Evolutionary conservation across 169 alveolate genomes (phyloP), one percentile per base, ranked within the genome.

Genomic region (Eimeria sp.): DNA sequence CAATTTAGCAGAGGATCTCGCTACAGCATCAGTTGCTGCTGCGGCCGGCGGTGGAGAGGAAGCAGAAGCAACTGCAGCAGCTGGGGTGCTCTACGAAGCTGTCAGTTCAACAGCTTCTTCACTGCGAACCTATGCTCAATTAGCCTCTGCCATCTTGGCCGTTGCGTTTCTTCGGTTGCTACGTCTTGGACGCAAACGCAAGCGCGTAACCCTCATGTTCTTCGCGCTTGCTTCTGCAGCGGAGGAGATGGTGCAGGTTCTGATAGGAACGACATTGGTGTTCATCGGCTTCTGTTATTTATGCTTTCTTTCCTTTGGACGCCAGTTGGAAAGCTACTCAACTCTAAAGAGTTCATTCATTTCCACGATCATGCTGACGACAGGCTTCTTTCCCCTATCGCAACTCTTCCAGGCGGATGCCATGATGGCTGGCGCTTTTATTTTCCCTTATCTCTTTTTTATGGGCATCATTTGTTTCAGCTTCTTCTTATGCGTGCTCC

Each of bases 361-460:
- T 13, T 74, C 90, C 89, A 37, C 89, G 8, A 49, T 90, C 25
- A 64, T 90, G 89, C 68, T 90, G 52, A 52, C 85, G 58, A 62
- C 82, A 16, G 95, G 95, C n/a, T 90, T 27, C 60, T 72, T 76
- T 56, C 95, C 95, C 66, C 71, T 90, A 33, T 56, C 89, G 82
- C 89, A 74, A 9, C 90, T 90, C 54, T 90, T 90, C 71, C 80
- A 56, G 37, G 89, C 95, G n/a, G 72, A 90, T 80, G 78, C 49
- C 18, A 13, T 52, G 56, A 64, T 76, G 46, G 95, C 95, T 33
- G 95, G 77, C 25, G 40, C 85, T 9, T 54, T 58, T 25, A 20
- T 90, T 62, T 90, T 56, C 89, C 95, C 95, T 18, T 56, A 33
- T 74, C 95, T 90, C 56, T 90, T 90, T 56, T 74, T 90, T 52